phyloP scores from a whole-genome alignment of 2,329 filamentous ascomycete species.

The Cladosporium halotolerans region DNA sequence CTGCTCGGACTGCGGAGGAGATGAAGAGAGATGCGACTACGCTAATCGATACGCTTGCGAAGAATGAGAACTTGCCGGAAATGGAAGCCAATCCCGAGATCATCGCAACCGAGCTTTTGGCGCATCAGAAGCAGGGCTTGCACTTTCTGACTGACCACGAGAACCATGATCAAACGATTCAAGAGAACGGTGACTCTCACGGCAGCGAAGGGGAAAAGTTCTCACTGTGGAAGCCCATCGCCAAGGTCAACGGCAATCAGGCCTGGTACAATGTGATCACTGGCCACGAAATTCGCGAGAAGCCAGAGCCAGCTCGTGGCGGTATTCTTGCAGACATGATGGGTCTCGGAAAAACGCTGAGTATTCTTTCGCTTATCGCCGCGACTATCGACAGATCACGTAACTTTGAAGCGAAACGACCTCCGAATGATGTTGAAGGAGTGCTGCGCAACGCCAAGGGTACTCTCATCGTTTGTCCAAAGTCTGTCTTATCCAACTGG shows the following conservation, averaged over 20 bases:
- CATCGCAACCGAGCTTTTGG: slow-evolving; percentile 61
- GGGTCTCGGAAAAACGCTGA: slow-evolving; percentile 55
- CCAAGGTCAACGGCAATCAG: slow-evolving; percentile 50
- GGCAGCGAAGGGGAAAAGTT: slow-evolving; percentile 40
- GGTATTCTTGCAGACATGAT: slow-evolving; percentile 48
- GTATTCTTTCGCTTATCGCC: slow-evolving; percentile 71
- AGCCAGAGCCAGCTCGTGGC: slow-evolving; percentile 34
- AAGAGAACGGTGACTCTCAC: slow-evolving; percentile 11
- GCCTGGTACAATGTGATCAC: slow-evolving; percentile 82
- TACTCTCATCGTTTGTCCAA: slow-evolving; percentile 79
- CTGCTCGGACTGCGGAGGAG: slow-evolving; percentile 70
- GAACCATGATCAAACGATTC: slow-evolving; percentile 50
- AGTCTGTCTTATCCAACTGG: slow-evolving; percentile 93
- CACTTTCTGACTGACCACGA: slow-evolving; percentile 81
- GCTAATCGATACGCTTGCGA: slow-evolving; percentile 79
- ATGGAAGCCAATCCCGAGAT: slow-evolving; percentile 60
- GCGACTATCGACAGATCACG: slow-evolving; percentile 57
- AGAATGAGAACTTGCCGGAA: slow-evolving; percentile 67
- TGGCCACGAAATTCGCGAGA: slow-evolving; percentile 46
- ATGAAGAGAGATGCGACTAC: slow-evolving; percentile 76
- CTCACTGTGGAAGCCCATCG: slow-evolving; percentile 69
- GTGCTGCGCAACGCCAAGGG: slow-evolving; percentile 65
- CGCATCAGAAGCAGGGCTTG: slow-evolving; percentile 85
- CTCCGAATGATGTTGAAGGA: slow-evolving; percentile 24
- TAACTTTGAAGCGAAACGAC: slow-evolving; percentile 53